Conservation (phyloP, 2,329 filamentous ascomycete genomes). For the Alternaria incomplexa region DNA sequence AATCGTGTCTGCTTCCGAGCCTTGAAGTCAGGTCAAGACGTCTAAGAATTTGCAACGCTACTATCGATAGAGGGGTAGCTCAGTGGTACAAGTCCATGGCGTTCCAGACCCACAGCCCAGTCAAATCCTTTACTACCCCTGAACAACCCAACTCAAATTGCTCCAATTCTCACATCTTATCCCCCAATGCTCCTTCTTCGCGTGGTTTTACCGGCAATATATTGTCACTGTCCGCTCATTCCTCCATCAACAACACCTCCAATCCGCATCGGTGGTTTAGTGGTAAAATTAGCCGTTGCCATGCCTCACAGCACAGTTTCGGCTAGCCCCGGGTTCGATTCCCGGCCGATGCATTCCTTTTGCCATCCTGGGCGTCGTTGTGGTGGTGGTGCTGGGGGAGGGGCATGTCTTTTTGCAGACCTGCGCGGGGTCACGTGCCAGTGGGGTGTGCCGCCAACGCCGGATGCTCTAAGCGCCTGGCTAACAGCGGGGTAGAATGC, state of each 20-base stretch:
- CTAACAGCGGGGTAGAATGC: slow-evolving; percentile 1
- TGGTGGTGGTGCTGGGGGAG: not conserved
- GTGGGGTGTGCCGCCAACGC: not conserved
- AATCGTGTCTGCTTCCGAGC: not conserved
- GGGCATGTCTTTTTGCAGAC: not conserved
- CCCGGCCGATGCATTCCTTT: slow-evolving; percentile 28
- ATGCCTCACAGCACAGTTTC: slow-evolving; percentile 15
- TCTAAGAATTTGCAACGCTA: not conserved
- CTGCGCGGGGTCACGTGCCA: not conserved
- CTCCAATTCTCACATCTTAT: not conserved
- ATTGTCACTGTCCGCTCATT: not conserved
- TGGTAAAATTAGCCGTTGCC: slow-evolving; percentile 40
- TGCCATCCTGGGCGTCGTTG: not conserved
- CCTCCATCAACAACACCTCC: not conserved
- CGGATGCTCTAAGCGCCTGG: not conserved
- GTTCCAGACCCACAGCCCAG: slow-evolving; percentile 1
- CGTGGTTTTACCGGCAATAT: not conserved
- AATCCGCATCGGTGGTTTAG: slow-evolving; percentile 23
- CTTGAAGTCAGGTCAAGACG: not conserved
- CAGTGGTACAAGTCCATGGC: not conserved
- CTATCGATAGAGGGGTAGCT: not conserved
- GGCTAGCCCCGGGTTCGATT: slow-evolving; percentile 38
- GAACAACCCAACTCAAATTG: not conserved
- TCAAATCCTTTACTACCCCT: not conserved
- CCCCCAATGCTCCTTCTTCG: not conserved